Evolutionary conservation across 1,284 basidiomycete species (phyloP).

Genomic region (Leccinum subspadiceum): DNA sequence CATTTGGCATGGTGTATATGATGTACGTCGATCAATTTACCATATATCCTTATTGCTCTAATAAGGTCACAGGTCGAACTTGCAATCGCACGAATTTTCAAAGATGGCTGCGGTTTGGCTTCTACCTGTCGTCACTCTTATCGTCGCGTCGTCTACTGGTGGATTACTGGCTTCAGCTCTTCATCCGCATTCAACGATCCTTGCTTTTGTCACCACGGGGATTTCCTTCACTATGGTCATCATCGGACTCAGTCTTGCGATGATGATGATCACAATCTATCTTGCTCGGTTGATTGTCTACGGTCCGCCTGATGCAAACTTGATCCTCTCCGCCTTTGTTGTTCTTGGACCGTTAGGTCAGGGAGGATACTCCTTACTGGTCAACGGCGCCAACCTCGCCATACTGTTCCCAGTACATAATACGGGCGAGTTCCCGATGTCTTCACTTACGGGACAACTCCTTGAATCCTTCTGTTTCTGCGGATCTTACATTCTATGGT

Average conservation of each 20-base stretch:
- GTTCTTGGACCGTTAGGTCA: constrained; percentile 40
- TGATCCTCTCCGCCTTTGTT: constrained; percentile 53
- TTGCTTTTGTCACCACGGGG: constrained; percentile 52
- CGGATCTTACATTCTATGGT: constrained; percentile 43
- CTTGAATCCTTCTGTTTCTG: constrained; percentile 41
- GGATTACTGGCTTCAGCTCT: constrained; percentile 50
- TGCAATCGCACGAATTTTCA: constrained; percentile 48
- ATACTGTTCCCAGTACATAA: constrained; percentile 40
- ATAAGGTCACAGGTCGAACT: constrained; percentile 43
- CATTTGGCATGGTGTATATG: constrained; percentile 54
- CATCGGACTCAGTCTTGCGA: constrained; percentile 49
- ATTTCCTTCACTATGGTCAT: constrained; percentile 50
- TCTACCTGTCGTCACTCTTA: constrained; percentile 59
- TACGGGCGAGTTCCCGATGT: constrained; percentile 32
- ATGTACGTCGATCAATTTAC: constrained; percentile 40
- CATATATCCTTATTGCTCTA: not conserved
- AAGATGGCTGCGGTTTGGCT: constrained; percentile 54
- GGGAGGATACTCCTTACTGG: constrained; percentile 55
- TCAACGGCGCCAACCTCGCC: constrained; percentile 46
- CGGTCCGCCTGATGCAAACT: constrained; percentile 39
- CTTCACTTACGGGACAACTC: constrained; percentile 35
- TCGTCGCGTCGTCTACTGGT: constrained; percentile 61
- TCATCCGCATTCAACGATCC: constrained; percentile 35
- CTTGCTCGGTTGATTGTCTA: constrained; percentile 40
- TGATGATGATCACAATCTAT: constrained; percentile 48